These are phyloP conservation scores for Neoscytalidium dimidiatum DNA, from an alignment of 2,329 filamentous ascomycete genomes.

Conservation along the genomic window DNA sequence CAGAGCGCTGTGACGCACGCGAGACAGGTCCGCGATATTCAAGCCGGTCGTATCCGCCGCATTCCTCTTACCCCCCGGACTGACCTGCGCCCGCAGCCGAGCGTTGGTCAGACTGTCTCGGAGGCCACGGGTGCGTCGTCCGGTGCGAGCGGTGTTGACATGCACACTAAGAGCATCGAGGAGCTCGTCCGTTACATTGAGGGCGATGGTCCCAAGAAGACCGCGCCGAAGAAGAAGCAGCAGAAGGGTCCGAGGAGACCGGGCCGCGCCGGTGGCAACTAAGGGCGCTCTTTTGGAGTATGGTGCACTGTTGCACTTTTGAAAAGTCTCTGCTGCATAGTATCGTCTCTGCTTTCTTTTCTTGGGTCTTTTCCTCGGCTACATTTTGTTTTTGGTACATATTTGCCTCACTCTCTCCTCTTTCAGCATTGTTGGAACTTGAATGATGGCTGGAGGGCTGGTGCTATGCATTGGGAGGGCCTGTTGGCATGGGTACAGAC, in stretches of 20 bases:
- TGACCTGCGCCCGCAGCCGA: conserved; percentile 62
- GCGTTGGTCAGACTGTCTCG: conserved; percentile 60
- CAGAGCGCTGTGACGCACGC: conserved; percentile 93
- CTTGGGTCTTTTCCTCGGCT: background rate
- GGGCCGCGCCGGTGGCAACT: conserved; percentile 19
- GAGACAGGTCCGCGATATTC: conserved; percentile 86
- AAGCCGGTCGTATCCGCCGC: conserved; percentile 70
- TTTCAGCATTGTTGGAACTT: conserved; percentile 7
- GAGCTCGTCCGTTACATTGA: conserved; percentile 95
- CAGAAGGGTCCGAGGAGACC: conserved; percentile 16
- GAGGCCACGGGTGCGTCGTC: conserved; percentile 43
- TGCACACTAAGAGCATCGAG: conserved; percentile 76
- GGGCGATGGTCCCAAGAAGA: conserved; percentile 47
- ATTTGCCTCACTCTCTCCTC: conserved; percentile 4
- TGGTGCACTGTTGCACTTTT: background rate
- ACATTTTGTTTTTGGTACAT: conserved; percentile 3
- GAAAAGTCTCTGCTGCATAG: conserved; percentile 12
- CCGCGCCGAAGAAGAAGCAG: conserved; percentile 18
- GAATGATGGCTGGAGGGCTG: background rate
- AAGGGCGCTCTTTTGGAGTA: conserved; percentile 1
- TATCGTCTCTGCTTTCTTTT: background rate
- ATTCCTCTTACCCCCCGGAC: conserved; percentile 68
- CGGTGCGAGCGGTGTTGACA: conserved; percentile 26
- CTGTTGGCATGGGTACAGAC: conserved; percentile 16
- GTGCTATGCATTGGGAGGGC: conserved; percentile 17